These are phyloP conservation scores for Talaromyces wortmannii DNA, from an alignment of 495 filamentous ascomycete genomes.

Conservation along the genomic window DNA sequence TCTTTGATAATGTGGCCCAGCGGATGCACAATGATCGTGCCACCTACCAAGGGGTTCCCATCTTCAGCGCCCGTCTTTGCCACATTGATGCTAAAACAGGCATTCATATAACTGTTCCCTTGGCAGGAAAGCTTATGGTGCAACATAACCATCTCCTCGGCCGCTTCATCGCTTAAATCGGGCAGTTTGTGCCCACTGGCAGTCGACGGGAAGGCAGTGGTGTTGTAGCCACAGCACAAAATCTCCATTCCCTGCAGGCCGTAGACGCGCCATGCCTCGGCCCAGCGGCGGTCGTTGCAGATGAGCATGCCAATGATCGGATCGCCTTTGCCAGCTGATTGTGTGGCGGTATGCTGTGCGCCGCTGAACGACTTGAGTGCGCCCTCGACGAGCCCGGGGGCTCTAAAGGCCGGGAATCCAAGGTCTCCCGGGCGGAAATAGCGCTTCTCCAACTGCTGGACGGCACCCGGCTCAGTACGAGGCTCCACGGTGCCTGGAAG, in stretches of 20 bases:
- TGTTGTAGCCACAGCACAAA: constrained; percentile 42
- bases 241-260: constrained; percentile 41
- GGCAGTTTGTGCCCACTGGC: constrained; percentile 29
- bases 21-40: constrained; percentile 39
- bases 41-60: constrained; percentile 38
- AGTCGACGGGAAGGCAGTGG: constrained; percentile 33
- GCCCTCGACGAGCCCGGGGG: constrained; percentile 26
- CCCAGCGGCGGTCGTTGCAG: constrained; percentile 44
- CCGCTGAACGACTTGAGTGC: neutral
- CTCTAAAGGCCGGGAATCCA: constrained; percentile 40
- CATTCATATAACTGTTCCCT: constrained; percentile 40
- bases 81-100: constrained; percentile 35
- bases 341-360: constrained; percentile 6
- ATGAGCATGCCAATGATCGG: constrained; percentile 46
- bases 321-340: constrained; percentile 27
- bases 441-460: constrained; percentile 44
- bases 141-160: constrained; percentile 33
- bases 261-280: constrained; percentile 37
- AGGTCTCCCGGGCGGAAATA: constrained; percentile 41
- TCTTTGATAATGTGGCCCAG: constrained; percentile 42
- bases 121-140: constrained; percentile 40
- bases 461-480: constrained; percentile 29
- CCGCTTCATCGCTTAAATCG: constrained; percentile 27
- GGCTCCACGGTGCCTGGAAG: constrained; percentile 40
- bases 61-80: constrained; percentile 40